Percentiles rank a stretch among this genome's conserved stretches.
Conservation (phyloP, 345 rosid genomes). For the Brassica incana region DNA sequence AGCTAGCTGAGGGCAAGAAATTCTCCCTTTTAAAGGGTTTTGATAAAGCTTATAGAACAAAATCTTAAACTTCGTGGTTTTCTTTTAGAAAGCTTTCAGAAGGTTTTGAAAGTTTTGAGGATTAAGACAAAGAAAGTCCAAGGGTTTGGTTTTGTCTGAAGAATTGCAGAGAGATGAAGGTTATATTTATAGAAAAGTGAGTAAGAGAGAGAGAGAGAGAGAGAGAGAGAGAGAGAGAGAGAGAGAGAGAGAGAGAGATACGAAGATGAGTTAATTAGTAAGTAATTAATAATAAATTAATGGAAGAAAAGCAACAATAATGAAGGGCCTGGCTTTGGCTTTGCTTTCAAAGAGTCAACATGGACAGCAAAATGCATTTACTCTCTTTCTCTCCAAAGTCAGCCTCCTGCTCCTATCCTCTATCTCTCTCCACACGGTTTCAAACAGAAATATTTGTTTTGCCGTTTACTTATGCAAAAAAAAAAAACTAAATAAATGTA, state of each 20-base stretch:
- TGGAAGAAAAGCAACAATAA: constrained; percentile 43
- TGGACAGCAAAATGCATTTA: constrained; percentile 66
- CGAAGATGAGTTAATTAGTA: constrained; percentile 14
- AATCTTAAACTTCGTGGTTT: background rate
- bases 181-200: constrained; percentile 40
- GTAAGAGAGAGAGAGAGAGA: constrained; percentile 3
- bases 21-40: background rate
- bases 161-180: constrained; percentile 41
- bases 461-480: background rate
- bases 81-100: background rate
- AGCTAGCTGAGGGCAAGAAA: background rate
- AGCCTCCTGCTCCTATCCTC: constrained; percentile 31
- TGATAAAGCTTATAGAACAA: background rate
- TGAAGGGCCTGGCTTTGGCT: constrained; percentile 33
- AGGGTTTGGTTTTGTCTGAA: constrained; percentile 25
- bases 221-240: constrained; percentile 16
- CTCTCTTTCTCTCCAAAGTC: constrained; percentile 62
- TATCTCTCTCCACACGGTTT: constrained; percentile 34
- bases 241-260: constrained; percentile 14
- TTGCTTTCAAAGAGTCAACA: constrained; percentile 63
- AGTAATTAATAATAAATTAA: constrained; percentile 29
- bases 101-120: constrained; percentile 5
- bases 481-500: background rate
- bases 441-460: constrained; percentile 21
- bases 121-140: constrained; percentile 25